A percentile compares a stretch with the other conserved stretches of the same genome.
Evolutionary conservation across 2,329 filamentous ascomycete species (phyloP).

Genomic region (Fusarium pseudograminearum): DNA sequence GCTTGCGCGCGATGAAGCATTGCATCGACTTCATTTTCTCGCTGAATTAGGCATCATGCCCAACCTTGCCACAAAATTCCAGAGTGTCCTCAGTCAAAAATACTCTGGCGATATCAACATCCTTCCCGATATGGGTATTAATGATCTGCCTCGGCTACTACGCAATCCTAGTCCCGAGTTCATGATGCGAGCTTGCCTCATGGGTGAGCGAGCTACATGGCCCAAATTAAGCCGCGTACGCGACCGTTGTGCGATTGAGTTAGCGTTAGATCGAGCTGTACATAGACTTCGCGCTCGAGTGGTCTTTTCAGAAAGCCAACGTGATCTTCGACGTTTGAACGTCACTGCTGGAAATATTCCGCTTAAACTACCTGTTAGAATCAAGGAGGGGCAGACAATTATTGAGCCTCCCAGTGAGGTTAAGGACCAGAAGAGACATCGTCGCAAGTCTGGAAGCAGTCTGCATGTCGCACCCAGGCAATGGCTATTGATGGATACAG

Average conservation of each 20-base stretch:
- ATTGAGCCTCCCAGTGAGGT: constrained; percentile 42
- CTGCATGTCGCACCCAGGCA: constrained; percentile 56
- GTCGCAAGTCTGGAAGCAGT: constrained; percentile 65
- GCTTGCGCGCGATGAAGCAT: constrained; percentile 80
- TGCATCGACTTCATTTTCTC: constrained; percentile 84
- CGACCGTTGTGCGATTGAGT: constrained; percentile 88
- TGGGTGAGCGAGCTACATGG: constrained; percentile 91
- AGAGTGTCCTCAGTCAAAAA: constrained; percentile 86
- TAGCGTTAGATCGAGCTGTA: constrained; percentile 83
- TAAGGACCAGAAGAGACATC: constrained; percentile 54
- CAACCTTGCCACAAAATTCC: constrained; percentile 80
- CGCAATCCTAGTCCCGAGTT: constrained; percentile 88
- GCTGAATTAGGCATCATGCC: constrained; percentile 85
- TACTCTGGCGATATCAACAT: constrained; percentile 98
- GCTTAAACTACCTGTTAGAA: constrained; percentile 36
- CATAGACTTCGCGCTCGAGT: constrained; percentile 75
- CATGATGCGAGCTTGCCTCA: constrained; percentile 81
- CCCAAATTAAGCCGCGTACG: constrained; percentile 86
- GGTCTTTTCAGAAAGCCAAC: constrained; percentile 75
- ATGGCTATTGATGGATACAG: constrained; percentile 54
- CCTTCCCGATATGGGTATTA: constrained; percentile 79
- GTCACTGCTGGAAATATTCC: constrained; percentile 48
- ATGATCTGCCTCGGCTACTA: constrained; percentile 80
- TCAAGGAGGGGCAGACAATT: constrained; percentile 31
- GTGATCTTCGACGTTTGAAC: constrained; percentile 65